Evolutionary conservation across 1,284 basidiomycete species (phyloP), one percentile per base, ranked within the genome.

Genomic region (Pseudozyma sp.): DNA sequence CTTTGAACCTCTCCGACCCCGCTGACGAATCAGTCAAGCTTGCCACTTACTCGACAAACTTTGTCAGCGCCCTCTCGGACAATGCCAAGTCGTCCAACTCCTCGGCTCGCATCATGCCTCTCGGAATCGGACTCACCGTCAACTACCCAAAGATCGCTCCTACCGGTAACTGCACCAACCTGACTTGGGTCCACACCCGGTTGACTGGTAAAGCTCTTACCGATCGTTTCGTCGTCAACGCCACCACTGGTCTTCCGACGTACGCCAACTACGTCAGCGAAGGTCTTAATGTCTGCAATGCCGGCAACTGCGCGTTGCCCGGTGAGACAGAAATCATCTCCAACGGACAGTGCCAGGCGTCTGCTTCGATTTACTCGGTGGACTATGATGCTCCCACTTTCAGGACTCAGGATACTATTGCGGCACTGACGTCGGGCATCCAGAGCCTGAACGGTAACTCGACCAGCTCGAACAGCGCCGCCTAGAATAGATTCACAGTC

Each of bases 301-400:
- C 58, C 11, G 78, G 77, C 14, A 66, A 82, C 40, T 81, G 80
- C 74, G 55, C 50, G 10, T 68, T 81, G 11, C 73, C 74, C 19
- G 81, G 81, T 11, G 81, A 82, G 65, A 79, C 78, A 19, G 66
- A 73, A 29, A 53, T 74, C 11, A 67, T 81, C 19, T 40, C 46
- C 13, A 56, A 65, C 31, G 70, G 59, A 33, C 47, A 61, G 13
- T 81, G 80, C 63, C 56, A 75, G 37, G 73, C 68, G 14, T 66
- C 77, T 11, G 68, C 77, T 29, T 68, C 62, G 42, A 61, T 81
- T 45, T 81, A 72, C 47, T 59, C 60, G 48, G 70, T 75, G 40
- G 80, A 81, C 54, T 82, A 81, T 50, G 78, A 81, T 56, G 80
- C 81, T 1, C 77, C 78, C 4, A 63, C 42, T 35, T 43, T 57